Evolutionary conservation across 2,329 filamentous ascomycete genomes (phyloP).

Genomic region (Paecilomyces dactylethromorphus): DNA sequence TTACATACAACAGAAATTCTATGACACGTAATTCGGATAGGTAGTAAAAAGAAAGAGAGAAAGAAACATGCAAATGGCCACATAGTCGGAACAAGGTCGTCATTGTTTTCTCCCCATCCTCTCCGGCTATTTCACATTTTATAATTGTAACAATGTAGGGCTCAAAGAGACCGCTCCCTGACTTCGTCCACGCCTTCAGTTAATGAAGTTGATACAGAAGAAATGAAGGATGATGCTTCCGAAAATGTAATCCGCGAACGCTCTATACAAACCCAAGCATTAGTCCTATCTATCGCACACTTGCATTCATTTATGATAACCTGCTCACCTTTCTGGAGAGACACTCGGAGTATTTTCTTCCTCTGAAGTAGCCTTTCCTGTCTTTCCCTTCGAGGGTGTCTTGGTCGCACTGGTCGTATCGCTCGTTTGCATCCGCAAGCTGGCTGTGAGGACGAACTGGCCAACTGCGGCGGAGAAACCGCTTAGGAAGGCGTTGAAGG

Average conservation of each 20-base stretch:
- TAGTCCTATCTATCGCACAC: not conserved
- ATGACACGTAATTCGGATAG: not conserved
- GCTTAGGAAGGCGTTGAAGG: conserved; percentile 96
- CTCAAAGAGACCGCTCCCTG: not conserved
- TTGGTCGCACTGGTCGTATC: conserved; percentile 60
- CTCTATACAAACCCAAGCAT: conserved; percentile 46
- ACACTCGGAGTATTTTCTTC: conserved; percentile 18
- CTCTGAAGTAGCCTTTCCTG: conserved; percentile 15
- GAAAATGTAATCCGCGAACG: conserved; percentile 93
- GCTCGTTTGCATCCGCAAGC: conserved; percentile 81
- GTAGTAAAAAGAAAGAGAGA: not conserved
- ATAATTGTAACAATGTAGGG: not conserved
- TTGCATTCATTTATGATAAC: not conserved
- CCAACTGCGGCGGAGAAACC: conserved; percentile 93
- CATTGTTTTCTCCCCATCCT: not conserved
- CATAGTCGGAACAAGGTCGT: not conserved
- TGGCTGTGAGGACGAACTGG: conserved; percentile 93
- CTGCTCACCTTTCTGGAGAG: conserved; percentile 36
- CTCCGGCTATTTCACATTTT: not conserved
- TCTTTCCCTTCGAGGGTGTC: conserved; percentile 35
- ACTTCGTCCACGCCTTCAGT: conserved; percentile 49
- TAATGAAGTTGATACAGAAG: conserved; percentile 99
- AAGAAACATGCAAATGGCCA: not conserved
- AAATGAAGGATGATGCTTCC: conserved; percentile 95
- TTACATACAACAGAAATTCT: not conserved